Conservation (phyloP, 352 stramenopile species). For the Phytophthora citrophthora region DNA sequence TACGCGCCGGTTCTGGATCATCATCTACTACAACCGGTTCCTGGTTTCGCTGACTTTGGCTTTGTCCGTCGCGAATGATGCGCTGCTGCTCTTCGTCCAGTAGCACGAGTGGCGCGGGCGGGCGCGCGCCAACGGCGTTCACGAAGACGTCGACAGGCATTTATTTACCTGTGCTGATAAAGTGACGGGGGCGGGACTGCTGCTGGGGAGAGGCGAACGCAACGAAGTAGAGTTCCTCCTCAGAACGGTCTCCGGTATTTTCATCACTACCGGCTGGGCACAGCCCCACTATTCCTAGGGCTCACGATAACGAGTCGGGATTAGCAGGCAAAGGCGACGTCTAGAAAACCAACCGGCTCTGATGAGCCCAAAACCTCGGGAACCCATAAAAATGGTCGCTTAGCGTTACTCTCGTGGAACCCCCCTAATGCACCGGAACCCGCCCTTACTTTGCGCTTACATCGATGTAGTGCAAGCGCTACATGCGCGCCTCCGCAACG, state of each 20-base stretch:
- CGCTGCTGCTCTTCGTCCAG: constrained; percentile 70
- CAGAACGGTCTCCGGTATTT: constrained; percentile 21
- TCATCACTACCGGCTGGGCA: constrained; percentile 17
- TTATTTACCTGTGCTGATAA: not conserved
- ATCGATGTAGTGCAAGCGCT: no score
- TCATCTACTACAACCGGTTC: not conserved
- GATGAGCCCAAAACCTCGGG: no score
- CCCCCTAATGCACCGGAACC: no score
- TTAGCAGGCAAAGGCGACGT: constrained; percentile 13
- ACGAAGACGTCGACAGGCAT: constrained; percentile 28
- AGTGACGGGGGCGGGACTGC: not conserved
- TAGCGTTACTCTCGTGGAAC: no score
- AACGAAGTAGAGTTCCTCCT: not conserved
- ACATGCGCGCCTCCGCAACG: no score
- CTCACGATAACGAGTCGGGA: constrained; percentile 13
- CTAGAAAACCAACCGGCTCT: no score
- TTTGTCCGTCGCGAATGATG: constrained; percentile 32
- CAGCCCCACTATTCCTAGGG: constrained; percentile 19
- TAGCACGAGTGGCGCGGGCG: constrained; percentile 38
- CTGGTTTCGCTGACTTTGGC: not conserved
- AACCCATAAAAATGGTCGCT: no score
- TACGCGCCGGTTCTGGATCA: not conserved
- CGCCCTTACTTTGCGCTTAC: no score
- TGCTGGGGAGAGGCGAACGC: constrained; percentile 8
- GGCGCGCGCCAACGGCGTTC: constrained; percentile 15